Evolutionary conservation across 2,329 filamentous ascomycete genomes (phyloP), one percentile per base, ranked within the genome.

Genomic region (Myrmaecium sp.): DNA sequence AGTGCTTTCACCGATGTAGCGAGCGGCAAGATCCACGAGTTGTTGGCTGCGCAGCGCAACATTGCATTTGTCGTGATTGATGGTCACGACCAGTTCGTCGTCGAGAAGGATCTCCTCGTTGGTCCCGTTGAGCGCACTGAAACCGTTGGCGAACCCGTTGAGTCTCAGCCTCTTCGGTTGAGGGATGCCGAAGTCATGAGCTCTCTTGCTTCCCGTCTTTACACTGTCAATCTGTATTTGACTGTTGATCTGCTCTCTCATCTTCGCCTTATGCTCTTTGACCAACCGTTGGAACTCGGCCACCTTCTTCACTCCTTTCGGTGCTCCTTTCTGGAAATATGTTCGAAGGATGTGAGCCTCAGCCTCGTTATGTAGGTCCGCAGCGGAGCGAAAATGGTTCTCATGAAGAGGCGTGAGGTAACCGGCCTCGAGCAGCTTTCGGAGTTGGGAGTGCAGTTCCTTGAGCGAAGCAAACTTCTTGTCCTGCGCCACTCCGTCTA

Each of bases 1-100:
- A 1, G 84, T 91, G 2, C 67, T 71, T 21, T 72, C 62, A 23
- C 83, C 79, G 12, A 89, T 64, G 17, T 67, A 62, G 28, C 77
- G 69, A 27, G 72, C 64, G 1, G 73, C 81, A 30, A 83, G 67
- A n/a, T 71, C 62, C 27, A 75, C 69, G 3, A 95, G 69, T 12
- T 72, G 69, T 36, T 74, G 66, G 40, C 82, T 93, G 30, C 86
- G 79, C 35, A 93, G 61, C 26, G 79, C 73, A 6, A 94, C 79
- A 5, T 75, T 60, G 32, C 82, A 80, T 49, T 86, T 91, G 30
- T 84, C 76, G 42, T 81, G 75, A 45, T 93, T 94, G 29, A 94
- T 61, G 15, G 75, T 70, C 25, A 95, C 60, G 18, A 84, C 64
- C 36, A 83, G 60, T 31, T 77, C 67, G 26, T 70, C 66, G 74